Conservation (phyloP, 2,329 filamentous ascomycete species). For the Curvularia verruculosa region DNA sequence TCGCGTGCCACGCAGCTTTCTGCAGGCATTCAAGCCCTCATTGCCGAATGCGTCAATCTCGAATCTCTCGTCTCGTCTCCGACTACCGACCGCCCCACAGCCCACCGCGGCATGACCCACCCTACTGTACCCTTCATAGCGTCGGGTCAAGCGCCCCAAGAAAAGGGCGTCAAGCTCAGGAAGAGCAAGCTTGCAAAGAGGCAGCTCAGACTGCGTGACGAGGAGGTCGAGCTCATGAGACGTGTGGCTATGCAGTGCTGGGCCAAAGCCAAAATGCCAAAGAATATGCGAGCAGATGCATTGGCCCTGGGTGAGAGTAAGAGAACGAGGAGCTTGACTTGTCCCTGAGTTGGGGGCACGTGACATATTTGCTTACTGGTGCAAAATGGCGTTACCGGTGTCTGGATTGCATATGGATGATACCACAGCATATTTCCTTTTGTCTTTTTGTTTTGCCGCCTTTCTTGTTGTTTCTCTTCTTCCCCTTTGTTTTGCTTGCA, state of each 20-base stretch:
- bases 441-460: background rate
- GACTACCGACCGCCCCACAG: slow-evolving; percentile 21
- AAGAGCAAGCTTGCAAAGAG: slow-evolving; percentile 54
- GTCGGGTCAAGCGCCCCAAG: slow-evolving; percentile 15
- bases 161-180: slow-evolving; percentile 38
- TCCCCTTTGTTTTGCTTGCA: background rate
- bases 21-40: slow-evolving; percentile 54
- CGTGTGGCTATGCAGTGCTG: slow-evolving; percentile 53
- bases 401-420: slow-evolving; percentile 18
- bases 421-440: slow-evolving; percentile 19
- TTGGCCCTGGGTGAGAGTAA: slow-evolving; percentile 22
- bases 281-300: slow-evolving; percentile 32
- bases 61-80: slow-evolving; percentile 50
- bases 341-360: slow-evolving; percentile 18
- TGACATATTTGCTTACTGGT: background rate
- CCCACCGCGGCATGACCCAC: slow-evolving; percentile 29
- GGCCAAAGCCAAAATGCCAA: slow-evolving; percentile 43
- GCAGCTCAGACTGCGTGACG: slow-evolving; percentile 52
- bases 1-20: slow-evolving; percentile 52
- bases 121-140: slow-evolving; percentile 19
- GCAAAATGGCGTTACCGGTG: slow-evolving; percentile 3
- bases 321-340: slow-evolving; percentile 41
- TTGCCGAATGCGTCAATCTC: slow-evolving; percentile 52
- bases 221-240: slow-evolving; percentile 53
- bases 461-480: background rate